phyloP scores from a whole-genome alignment of 768 basidiomycete genomes.

The Erythrobasidium yunnanense region DNA sequence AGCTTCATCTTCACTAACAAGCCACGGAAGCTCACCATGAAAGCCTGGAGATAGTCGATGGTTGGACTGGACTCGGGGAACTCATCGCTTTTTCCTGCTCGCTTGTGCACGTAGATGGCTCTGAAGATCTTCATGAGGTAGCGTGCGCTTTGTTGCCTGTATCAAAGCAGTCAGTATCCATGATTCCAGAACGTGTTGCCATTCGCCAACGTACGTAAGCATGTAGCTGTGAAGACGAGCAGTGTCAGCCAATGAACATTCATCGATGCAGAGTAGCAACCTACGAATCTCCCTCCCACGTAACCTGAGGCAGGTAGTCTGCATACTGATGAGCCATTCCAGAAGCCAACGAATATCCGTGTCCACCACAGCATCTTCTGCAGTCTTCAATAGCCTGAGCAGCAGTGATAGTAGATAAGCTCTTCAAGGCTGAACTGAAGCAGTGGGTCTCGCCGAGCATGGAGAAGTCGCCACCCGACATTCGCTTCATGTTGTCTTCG shows the following conservation, averaged over 20 bases:
- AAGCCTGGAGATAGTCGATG: slow-evolving; percentile 31
- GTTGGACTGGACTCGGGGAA: slow-evolving; percentile 27
- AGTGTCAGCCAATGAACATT: no score
- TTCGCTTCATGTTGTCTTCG: slow-evolving; percentile 28
- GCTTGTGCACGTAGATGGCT: not conserved
- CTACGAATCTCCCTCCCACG: slow-evolving; percentile 37
- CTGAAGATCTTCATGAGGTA: slow-evolving; percentile 36
- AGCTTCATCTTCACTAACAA: not conserved
- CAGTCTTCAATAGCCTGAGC: slow-evolving; percentile 37
- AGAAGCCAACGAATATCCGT: slow-evolving; percentile 36
- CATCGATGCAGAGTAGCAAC: no score
- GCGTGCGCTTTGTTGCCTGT: slow-evolving; percentile 34
- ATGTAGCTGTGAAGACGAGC: no score
- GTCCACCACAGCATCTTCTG: slow-evolving; percentile 39
- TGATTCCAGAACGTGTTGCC: no score
- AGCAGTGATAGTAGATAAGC: slow-evolving; percentile 35
- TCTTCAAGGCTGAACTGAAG: slow-evolving; percentile 36
- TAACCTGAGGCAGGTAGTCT: slow-evolving; percentile 37
- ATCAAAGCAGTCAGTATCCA: no score
- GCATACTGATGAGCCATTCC: slow-evolving; percentile 35
- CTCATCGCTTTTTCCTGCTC: slow-evolving; percentile 13
- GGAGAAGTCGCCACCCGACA: slow-evolving; percentile 36
- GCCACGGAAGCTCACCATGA: not conserved
- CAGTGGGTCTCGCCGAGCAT: slow-evolving; percentile 39
- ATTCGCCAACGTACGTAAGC: slow-evolving; percentile 24